These are phyloP conservation scores for Eucalyptus fibrosa DNA, from an alignment of 345 rosid genomes.

Conservation along the genomic window DNA sequence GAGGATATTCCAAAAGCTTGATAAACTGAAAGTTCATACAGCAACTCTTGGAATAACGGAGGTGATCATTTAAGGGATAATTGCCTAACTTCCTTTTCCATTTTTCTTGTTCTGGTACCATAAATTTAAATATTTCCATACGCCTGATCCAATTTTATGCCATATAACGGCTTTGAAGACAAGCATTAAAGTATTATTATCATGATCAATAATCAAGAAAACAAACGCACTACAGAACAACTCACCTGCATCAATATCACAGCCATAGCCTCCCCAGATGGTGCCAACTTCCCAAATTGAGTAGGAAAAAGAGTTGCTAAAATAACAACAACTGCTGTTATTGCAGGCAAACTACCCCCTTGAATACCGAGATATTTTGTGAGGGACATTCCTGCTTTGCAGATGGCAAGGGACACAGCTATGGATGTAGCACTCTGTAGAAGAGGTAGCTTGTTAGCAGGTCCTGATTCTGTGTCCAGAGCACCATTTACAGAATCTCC, in stretches of 20 bases:
- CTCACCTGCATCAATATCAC: slow-evolving; percentile 84
- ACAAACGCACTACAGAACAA: neutral
- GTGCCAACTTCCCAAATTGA: slow-evolving; percentile 65
- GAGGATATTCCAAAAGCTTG: neutral
- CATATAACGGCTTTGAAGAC: neutral
- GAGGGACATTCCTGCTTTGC: slow-evolving; percentile 48
- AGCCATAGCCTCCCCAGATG: slow-evolving; percentile 88
- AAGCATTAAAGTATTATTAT: neutral
- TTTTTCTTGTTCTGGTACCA: neutral
- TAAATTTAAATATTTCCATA: neutral
- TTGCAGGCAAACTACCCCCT: slow-evolving; percentile 73
- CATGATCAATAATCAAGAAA: neutral
- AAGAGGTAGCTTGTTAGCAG: slow-evolving; percentile 42
- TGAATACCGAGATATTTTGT: slow-evolving; percentile 42
- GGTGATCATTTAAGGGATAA: neutral
- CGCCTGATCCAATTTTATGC: neutral
- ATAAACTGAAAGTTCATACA: neutral
- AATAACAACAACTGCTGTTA: slow-evolving; percentile 63
- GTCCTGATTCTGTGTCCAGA: slow-evolving; percentile 12
- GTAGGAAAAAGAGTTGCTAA: slow-evolving; percentile 65
- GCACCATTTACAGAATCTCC: slow-evolving; percentile 21
- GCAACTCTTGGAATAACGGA: neutral
- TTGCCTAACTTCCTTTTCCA: neutral
- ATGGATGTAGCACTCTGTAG: slow-evolving; percentile 48
- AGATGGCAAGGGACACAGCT: slow-evolving; percentile 70